Percentiles rank a stretch among this genome's conserved stretches.
Conservation (phyloP, 2,329 filamentous ascomycete species). For the Penicillium sclerotigenum region DNA sequence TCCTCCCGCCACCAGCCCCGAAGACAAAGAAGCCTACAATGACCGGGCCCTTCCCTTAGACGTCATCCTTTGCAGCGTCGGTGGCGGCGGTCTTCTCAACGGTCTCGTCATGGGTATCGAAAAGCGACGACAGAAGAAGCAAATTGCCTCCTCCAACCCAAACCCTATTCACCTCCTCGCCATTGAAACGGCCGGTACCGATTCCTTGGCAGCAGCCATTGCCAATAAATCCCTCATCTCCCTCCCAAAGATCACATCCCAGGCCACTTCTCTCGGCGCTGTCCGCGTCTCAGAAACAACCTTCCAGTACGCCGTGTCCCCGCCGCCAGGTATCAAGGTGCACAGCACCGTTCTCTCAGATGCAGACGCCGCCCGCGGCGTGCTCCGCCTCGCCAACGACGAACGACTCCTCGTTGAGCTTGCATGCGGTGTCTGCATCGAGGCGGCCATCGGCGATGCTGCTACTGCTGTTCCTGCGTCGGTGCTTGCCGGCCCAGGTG, state of each 20-base stretch:
- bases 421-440: slow-evolving; percentile 78
- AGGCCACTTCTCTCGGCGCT: slow-evolving; percentile 73
- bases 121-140: slow-evolving; percentile 40
- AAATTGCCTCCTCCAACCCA: slow-evolving; percentile 10
- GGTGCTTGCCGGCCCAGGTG: slow-evolving; percentile 2
- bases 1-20: slow-evolving; percentile 33
- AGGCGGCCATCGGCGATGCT: slow-evolving; percentile 40
- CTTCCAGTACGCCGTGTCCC: slow-evolving; percentile 60
- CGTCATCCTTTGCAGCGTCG: slow-evolving; percentile 72
- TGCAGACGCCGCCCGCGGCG: slow-evolving; percentile 74
- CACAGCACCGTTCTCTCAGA: slow-evolving; percentile 65
- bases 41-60: slow-evolving; percentile 52
- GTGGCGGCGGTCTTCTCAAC: slow-evolving; percentile 75
- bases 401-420: slow-evolving; percentile 77
- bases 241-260: slow-evolving; percentile 68
- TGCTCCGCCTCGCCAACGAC: slow-evolving; percentile 74
- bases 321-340: slow-evolving; percentile 49
- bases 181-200: slow-evolving; percentile 72
- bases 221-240: slow-evolving; percentile 55
- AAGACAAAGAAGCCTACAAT: slow-evolving; percentile 28
- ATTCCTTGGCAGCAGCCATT: slow-evolving; percentile 65
- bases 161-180: slow-evolving; percentile 59
- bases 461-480: slow-evolving; percentile 9
- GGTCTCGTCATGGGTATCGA: slow-evolving; percentile 70
- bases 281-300: slow-evolving; percentile 65